Evolutionary conservation across 441 rosid species (phyloP).

Genomic region (Lepidium campestre): DNA sequence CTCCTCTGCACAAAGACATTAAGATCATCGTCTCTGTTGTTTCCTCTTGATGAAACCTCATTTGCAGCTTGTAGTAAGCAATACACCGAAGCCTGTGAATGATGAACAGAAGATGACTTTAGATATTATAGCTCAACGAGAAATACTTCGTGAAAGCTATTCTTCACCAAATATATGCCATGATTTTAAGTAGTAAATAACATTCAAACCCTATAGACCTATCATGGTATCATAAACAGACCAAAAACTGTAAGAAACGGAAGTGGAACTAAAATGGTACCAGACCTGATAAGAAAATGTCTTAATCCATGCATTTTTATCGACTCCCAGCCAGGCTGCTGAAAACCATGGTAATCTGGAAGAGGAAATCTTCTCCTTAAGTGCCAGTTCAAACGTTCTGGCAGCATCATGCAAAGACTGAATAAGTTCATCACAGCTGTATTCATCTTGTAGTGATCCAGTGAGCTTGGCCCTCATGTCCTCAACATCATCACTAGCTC

Average conservation of each 20-base stretch:
- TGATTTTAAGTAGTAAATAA: neutral
- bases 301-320: slow-evolving; percentile 85
- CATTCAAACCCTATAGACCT: neutral
- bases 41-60: slow-evolving; percentile 79
- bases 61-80: slow-evolving; percentile 86
- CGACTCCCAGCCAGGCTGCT: slow-evolving; percentile 81
- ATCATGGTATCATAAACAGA: neutral
- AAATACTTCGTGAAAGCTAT: neutral
- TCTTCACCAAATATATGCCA: neutral
- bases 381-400: slow-evolving; percentile 78
- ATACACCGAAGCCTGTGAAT: slow-evolving; percentile 79
- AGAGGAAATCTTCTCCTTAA: slow-evolving; percentile 51
- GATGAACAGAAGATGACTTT: slow-evolving; percentile 27
- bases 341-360: slow-evolving; percentile 82
- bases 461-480: slow-evolving; percentile 64
- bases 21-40: slow-evolving; percentile 71
- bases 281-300: slow-evolving; percentile 90
- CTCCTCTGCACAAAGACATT: slow-evolving; percentile 82
- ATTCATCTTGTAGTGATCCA: slow-evolving; percentile 65
- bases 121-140: slow-evolving; percentile 5
- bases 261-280: slow-evolving; percentile 5
- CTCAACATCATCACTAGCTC: slow-evolving; percentile 53
- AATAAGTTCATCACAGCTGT: slow-evolving; percentile 69
- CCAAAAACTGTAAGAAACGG: neutral
- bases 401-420: slow-evolving; percentile 89